Evolutionary conservation across 2,329 filamentous ascomycete species (phyloP).

Genomic region (Emericellopsis atlantica): DNA sequence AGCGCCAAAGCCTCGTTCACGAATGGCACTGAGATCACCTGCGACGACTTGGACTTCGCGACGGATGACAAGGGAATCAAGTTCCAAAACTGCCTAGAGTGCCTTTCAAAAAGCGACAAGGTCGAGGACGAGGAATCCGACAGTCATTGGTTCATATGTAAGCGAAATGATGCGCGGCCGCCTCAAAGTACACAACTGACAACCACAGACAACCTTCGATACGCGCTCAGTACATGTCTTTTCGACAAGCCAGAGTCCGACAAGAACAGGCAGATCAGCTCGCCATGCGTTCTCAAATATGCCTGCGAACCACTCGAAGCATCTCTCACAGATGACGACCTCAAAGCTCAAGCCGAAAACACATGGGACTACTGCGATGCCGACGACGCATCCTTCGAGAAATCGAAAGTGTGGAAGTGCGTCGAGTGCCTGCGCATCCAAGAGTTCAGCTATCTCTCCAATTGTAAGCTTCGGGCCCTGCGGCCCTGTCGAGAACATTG

Average conservation of each 20-base stretch:
- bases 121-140: conserved; percentile 26
- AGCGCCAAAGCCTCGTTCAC: conserved; percentile 25
- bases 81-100: conserved; percentile 32
- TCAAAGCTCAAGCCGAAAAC: conserved; percentile 10
- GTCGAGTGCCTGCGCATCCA: conserved; percentile 27
- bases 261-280: conserved; percentile 12
- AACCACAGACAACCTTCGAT: conserved; percentile 33
- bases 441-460: conserved; percentile 29
- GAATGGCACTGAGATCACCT: conserved; percentile 31
- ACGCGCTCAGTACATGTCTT: conserved; percentile 32
- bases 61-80: conserved; percentile 24
- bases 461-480: no score
- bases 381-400: conserved; percentile 18
- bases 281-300: conserved; percentile 27
- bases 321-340: conserved; percentile 19
- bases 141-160: conserved; percentile 34
- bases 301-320: conserved; percentile 26
- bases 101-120: conserved; percentile 30
- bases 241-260: conserved; percentile 19
- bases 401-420: conserved; percentile 19
- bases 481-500: no score
- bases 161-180: conserved; percentile 5
- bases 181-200: neutral
- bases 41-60: conserved; percentile 26
- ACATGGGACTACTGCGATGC: conserved; percentile 29